phyloP scores from a whole-genome alignment of 169 alveolate species.

The Miamiensis avidus region DNA sequence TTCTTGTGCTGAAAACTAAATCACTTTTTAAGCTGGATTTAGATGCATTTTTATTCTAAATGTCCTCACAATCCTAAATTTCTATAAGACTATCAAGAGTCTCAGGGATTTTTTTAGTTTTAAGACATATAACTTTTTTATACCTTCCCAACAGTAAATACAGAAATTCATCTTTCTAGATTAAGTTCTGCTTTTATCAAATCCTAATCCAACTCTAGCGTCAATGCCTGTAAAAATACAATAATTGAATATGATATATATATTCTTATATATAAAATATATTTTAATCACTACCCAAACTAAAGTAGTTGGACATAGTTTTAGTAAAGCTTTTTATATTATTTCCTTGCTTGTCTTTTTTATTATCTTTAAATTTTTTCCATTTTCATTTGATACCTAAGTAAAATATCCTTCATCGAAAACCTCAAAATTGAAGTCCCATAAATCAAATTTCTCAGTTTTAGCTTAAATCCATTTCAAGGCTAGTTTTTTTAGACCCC shows the following conservation, averaged over 20 bases:
- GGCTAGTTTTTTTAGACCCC: neutral
- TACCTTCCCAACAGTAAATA: slow-evolving; percentile 66
- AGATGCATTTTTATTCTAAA: neutral
- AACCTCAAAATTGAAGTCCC: slow-evolving; percentile 4
- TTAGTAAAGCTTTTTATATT: slow-evolving; percentile 14
- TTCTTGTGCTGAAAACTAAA: neutral
- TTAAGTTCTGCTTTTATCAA: slow-evolving; percentile 47
- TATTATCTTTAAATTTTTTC: slow-evolving; percentile 14
- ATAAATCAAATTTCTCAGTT: neutral
- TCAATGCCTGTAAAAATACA: slow-evolving; percentile 74
- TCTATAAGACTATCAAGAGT: slow-evolving; percentile 24
- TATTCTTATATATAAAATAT: too few species aligned
- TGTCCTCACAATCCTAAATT: slow-evolving; percentile 11
- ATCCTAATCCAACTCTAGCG: slow-evolving; percentile 66
- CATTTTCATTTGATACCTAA: slow-evolving; percentile 3
- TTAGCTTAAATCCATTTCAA: neutral
- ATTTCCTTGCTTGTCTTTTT: neutral
- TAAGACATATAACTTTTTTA: slow-evolving; percentile 56
- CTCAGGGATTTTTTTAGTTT: slow-evolving; percentile 38
- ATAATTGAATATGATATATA: too few species aligned
- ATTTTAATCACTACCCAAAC: too few species aligned
- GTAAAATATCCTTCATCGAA: slow-evolving; percentile 1
- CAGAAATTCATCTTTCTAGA: slow-evolving; percentile 44
- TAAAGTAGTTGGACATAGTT: slow-evolving; percentile 56
- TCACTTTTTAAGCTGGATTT: too few species aligned